These are phyloP conservation scores for Inosperma sp. DNA, from an alignment of 768 basidiomycete species.

Conservation along the genomic window DNA sequence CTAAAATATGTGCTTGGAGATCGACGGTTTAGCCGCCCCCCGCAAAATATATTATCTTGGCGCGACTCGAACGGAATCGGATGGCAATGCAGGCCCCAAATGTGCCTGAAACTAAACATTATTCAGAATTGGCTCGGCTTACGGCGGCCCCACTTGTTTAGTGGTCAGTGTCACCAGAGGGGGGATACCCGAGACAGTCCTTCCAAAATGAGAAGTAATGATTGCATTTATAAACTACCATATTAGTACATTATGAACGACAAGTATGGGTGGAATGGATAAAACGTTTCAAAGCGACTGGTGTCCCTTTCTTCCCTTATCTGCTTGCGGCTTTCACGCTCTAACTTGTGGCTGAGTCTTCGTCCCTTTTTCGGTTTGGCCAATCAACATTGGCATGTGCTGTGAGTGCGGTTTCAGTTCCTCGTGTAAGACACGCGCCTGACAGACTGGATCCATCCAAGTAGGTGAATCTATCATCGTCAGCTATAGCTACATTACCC, in stretches of 20 bases:
- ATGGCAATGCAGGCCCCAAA: no score
- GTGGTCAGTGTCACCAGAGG: background rate
- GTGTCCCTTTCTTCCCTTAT: background rate
- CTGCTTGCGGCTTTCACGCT: background rate
- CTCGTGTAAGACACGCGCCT: conserved; percentile 24
- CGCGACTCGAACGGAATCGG: no score
- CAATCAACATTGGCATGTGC: background rate
- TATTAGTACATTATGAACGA: background rate
- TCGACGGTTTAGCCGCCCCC: no score
- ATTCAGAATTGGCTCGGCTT: background rate
- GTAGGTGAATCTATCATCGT: conserved; percentile 4
- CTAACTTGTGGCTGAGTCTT: background rate
- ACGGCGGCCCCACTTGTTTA: background rate
- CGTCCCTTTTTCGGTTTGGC: background rate
- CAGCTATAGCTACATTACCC: conserved; percentile 1
- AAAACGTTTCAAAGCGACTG: background rate
- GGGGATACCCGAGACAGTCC: background rate
- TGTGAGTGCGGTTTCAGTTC: conserved; percentile 20
- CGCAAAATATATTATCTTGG: no score
- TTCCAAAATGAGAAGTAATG: conserved; percentile 4
- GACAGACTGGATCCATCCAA: conserved; percentile 14
- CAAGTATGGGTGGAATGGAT: background rate
- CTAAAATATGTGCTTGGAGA: no score
- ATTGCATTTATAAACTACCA: background rate
- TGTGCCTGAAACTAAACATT: background rate